phyloP scores from a whole-genome alignment of 1,139 yeast species.

The Pichia sp. region DNA sequence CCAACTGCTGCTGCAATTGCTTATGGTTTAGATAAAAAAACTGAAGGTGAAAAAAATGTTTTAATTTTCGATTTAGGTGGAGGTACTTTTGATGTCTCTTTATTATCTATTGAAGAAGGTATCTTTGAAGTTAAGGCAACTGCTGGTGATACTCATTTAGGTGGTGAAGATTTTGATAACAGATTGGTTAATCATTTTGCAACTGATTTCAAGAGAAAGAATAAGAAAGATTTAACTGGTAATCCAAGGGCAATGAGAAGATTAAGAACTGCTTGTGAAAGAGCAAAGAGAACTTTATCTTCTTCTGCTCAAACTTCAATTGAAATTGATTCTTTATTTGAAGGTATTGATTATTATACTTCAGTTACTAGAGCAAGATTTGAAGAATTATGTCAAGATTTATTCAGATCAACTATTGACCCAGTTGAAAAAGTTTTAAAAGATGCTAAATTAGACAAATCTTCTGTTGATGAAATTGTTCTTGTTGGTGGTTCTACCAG shows the following conservation, averaged over 20 bases:
- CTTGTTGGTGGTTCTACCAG: conserved; percentile 89
- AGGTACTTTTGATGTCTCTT: conserved; percentile 95
- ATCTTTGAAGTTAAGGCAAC: conserved; percentile 97
- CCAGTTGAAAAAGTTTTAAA: conserved; percentile 80
- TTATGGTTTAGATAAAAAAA: conserved; percentile 90
- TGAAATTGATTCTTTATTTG: conserved; percentile 71
- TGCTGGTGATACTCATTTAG: conserved; percentile 99
- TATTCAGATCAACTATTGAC: conserved; percentile 75
- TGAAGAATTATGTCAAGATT: conserved; percentile 75
- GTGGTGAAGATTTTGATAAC: conserved; percentile 99
- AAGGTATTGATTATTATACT: conserved; percentile 73
- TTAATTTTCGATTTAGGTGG: conserved; percentile 93
- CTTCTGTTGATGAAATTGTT: conserved; percentile 74
- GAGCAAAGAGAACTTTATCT: conserved; percentile 81
- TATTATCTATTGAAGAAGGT: conserved; percentile 94
- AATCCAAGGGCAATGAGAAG: conserved; percentile 93
- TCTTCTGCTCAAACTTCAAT: conserved; percentile 78
- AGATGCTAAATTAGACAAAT: conserved; percentile 72
- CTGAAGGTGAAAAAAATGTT: conserved; percentile 75
- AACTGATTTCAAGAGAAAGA: conserved; percentile 90
- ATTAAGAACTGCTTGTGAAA: conserved; percentile 82
- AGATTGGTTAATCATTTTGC: conserved; percentile 88
- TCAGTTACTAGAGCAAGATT: conserved; percentile 82
- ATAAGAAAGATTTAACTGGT: conserved; percentile 78
- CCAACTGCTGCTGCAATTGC: conserved; percentile 98